A percentile compares a stretch with the other conserved stretches of the same genome.
These are phyloP conservation scores for Dipodascus albidus DNA, from an alignment of 805 yeast species.

Conservation along the genomic window DNA sequence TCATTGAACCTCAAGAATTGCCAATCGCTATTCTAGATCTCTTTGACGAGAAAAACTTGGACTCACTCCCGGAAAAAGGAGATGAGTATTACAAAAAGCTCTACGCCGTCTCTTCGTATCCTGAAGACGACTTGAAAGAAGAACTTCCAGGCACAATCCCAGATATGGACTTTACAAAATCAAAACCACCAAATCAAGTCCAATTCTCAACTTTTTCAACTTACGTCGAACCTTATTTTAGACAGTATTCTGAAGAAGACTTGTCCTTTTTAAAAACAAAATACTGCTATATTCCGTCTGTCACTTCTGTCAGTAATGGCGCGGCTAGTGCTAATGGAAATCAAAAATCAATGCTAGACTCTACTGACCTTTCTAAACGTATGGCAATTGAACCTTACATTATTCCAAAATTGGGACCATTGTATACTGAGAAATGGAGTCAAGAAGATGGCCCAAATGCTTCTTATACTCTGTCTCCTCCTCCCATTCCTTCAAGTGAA, in stretches of 20 bases:
- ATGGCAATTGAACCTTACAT: conserved; percentile 43
- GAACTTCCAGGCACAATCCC: conserved; percentile 85
- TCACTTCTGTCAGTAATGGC: conserved; percentile 1
- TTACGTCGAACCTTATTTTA: conserved; percentile 74
- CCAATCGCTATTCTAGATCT: conserved; percentile 60
- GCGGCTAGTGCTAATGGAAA: background rate
- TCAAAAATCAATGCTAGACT: conserved; percentile 37
- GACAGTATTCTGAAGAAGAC: conserved; percentile 73
- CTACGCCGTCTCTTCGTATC: conserved; percentile 86
- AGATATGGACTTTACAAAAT: conserved; percentile 69
- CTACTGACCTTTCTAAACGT: conserved; percentile 21
- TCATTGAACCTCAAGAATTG: conserved; percentile 56
- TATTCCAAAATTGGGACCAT: conserved; percentile 77
- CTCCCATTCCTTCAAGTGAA: conserved; percentile 35
- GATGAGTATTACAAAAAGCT: conserved; percentile 62
- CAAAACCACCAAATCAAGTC: conserved; percentile 82
- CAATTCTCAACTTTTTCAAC: conserved; percentile 81
- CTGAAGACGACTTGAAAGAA: conserved; percentile 61
- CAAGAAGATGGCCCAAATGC: conserved; percentile 48
- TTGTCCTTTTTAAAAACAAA: conserved; percentile 56
- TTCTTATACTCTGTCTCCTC: conserved; percentile 31
- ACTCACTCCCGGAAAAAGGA: conserved; percentile 55
- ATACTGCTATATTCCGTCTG: conserved; percentile 36
- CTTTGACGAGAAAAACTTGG: conserved; percentile 34
- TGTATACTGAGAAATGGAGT: conserved; percentile 76